Evolutionary conservation across 2,329 filamentous ascomycete genomes (phyloP), one percentile per base, ranked within the genome.

Genomic region (Talaromyces sp.): DNA sequence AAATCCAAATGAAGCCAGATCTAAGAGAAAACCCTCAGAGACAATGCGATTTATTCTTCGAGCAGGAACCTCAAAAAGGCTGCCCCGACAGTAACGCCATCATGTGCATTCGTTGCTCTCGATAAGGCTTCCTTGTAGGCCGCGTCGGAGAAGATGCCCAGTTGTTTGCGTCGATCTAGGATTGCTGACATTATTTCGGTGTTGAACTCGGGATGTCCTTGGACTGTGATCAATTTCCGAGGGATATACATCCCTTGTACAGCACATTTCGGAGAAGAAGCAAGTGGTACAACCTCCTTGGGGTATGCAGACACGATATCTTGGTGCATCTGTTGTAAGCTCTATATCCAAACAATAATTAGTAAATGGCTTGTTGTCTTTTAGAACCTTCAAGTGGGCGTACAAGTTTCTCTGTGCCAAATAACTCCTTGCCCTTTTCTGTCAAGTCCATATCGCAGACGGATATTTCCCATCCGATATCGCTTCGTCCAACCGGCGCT

Each of bases 141-240:
- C 18, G 85, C 85, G 61, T 93, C 86, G 60, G 82, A 77, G 65
- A 96, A 89, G 27, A 95, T 81, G 8, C 62, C 59, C 34, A 55
- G 36, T 33, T 57, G 5, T 23, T 34, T 57, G 5, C 62, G 62
- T 18, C 54, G 3, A 18, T 53, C 56, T 23, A 64, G 27, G 4
- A 62, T 33, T 30, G 56, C 57, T 30, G 56, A 44, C 56, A 64
- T 51, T 30, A 64, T 61, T 28, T 64, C 62, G 16, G 53, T 56
- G 34, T 83, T 89, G 72, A 94, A 95, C 74, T 96, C 92, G 0
- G 92, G 92, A 74, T 96, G 92, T 5, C 91, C 92, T 78, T 96
- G 92, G 1, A 96, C 85, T 0, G 90, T 88, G 64, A 96, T 87
- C 63, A 90, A 79, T 40, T 83, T 82, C 50, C 82, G 79, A 8